Evolutionary conservation across 164 flowering plant genomes (phyloP).

Genomic region (Tetracentron sinense): DNA sequence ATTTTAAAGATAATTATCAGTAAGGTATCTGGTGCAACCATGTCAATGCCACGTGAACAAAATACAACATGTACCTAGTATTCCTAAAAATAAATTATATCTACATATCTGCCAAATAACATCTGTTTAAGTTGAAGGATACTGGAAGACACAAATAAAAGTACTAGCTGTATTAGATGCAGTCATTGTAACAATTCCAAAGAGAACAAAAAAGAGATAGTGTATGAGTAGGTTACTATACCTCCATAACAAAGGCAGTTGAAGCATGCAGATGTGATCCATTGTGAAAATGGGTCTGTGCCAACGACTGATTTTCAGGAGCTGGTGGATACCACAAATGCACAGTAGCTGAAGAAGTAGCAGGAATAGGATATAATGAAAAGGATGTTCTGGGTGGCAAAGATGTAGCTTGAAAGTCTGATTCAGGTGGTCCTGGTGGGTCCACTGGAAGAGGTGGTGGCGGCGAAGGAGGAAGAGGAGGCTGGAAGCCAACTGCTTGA

Average conservation of each 20-base stretch:
- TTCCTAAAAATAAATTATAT: too few relatives aligned
- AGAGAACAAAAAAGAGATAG: neutral
- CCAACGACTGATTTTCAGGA: slow-evolving; percentile 20
- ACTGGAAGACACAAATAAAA: too few relatives aligned
- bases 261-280: too few relatives aligned
- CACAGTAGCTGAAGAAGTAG: slow-evolving; percentile 26
- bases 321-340: slow-evolving; percentile 27
- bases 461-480: slow-evolving; percentile 62
- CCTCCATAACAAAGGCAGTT: slow-evolving; percentile 29
- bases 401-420: slow-evolving; percentile 25
- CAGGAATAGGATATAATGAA: slow-evolving; percentile 35
- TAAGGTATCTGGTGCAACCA: neutral
- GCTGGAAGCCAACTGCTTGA: slow-evolving; percentile 27
- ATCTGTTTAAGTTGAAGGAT: too few relatives aligned
- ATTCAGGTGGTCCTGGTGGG: slow-evolving; percentile 30
- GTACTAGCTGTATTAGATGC: neutral
- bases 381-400: slow-evolving; percentile 30
- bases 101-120: neutral
- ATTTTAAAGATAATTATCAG: too few relatives aligned
- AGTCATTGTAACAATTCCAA: neutral
- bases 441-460: slow-evolving; percentile 56
- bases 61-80: too few relatives aligned
- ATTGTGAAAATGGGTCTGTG: slow-evolving; percentile 17
- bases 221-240: slow-evolving; percentile 7
- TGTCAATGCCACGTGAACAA: neutral